These are phyloP conservation scores for Penicillium sp. DNA, from an alignment of 2,329 filamentous ascomycete species.

Conservation along the genomic window DNA sequence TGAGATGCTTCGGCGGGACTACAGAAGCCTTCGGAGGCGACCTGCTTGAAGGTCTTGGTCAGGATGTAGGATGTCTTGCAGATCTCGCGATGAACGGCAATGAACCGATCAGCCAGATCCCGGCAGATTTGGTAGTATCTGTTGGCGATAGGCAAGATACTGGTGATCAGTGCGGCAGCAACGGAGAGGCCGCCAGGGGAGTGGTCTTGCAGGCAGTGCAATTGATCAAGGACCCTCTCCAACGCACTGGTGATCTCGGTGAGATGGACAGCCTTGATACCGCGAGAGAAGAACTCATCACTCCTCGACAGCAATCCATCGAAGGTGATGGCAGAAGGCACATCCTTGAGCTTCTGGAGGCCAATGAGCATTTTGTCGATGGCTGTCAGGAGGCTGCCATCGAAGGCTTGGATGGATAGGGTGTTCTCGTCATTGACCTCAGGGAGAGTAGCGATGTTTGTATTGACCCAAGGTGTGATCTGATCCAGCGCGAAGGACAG, in stretches of 20 bases:
- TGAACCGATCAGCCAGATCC: conserved; percentile 58
- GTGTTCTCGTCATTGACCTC: conserved; percentile 18
- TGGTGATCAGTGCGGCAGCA: conserved; percentile 60
- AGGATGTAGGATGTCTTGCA: conserved; percentile 75
- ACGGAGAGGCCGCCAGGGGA: conserved; percentile 45
- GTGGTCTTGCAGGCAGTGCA: conserved; percentile 49
- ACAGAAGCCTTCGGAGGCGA: conserved; percentile 86
- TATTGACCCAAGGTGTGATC: conserved; percentile 63
- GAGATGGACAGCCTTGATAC: conserved; percentile 61
- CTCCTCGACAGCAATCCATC: conserved; percentile 62
- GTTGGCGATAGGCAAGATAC: conserved; percentile 68
- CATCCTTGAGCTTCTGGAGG: conserved; percentile 64
- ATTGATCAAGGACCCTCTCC: conserved; percentile 44
- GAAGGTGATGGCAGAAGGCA: conserved; percentile 62
- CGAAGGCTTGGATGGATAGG: conserved; percentile 50
- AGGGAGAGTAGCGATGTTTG: conserved; percentile 25
- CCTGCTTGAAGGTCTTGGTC: conserved; percentile 72
- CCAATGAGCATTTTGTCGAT: conserved; percentile 76
- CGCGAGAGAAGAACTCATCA: conserved; percentile 53
- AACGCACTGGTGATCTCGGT: conserved; percentile 54
- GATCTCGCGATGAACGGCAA: conserved; percentile 66
- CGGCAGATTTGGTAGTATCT: conserved; percentile 68
- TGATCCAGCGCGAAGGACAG: conserved; percentile 66
- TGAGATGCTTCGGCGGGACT: conserved; percentile 79
- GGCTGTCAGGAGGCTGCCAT: conserved; percentile 60